These are phyloP conservation scores for Backusella psychrophila DNA, from an alignment of 192 early-diverging fungal species.

Conservation along the genomic window DNA sequence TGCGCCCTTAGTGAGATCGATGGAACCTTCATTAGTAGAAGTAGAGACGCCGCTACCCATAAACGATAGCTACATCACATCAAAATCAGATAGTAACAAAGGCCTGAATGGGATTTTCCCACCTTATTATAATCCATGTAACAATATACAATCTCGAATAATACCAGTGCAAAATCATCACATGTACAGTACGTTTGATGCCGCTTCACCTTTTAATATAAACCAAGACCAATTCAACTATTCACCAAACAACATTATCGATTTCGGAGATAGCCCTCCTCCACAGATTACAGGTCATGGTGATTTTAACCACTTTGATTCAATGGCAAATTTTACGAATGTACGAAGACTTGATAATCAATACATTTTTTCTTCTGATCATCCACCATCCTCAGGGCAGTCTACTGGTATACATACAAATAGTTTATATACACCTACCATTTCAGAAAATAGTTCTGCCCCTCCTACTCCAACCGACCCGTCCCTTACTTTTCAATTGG, in stretches of 20 bases:
- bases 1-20: not conserved
- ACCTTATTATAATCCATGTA: not conserved
- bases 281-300: not conserved
- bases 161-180: not conserved
- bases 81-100: not conserved
- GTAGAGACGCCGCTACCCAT: not conserved
- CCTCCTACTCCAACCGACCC: not conserved
- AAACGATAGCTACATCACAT: not conserved
- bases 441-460: not conserved
- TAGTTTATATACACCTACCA: not conserved
- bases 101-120: not conserved
- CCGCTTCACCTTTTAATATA: not conserved
- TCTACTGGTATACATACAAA: not conserved
- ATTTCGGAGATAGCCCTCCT: not conserved
- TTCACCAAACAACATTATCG: not conserved
- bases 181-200: not conserved
- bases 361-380: not conserved
- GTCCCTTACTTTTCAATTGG: not conserved
- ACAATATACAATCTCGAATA: not conserved
- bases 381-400: not conserved
- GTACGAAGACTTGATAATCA: not conserved
- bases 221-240: not conserved
- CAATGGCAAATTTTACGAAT: not conserved
- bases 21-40: not conserved
- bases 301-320: not conserved